Percentiles rank a stretch among this genome's conserved stretches.
phyloP scores from a whole-genome alignment of 176 grass and related monocot genomes.

The Lolium rigidum region DNA sequence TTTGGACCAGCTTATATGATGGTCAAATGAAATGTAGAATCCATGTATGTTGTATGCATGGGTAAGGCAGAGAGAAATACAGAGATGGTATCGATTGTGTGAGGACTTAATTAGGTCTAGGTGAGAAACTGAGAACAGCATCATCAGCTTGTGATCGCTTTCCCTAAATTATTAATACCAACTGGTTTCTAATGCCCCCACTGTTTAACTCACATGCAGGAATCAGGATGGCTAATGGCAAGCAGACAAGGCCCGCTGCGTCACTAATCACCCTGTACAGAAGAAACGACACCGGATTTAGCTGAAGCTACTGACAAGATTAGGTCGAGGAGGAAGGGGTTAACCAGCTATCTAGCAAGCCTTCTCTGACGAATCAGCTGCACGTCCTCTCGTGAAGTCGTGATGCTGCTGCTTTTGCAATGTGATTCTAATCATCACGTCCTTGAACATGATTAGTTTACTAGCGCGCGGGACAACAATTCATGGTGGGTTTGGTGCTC shows the following conservation, averaged over 20 bases:
- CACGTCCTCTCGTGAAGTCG: slow-evolving; percentile 1
- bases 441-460: background rate
- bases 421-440: slow-evolving; percentile 23
- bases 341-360: background rate
- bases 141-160: background rate
- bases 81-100: background rate
- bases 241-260: background rate
- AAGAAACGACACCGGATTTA: slow-evolving; percentile 22
- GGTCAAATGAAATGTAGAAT: background rate
- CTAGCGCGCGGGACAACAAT: background rate
- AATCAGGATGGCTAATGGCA: background rate
- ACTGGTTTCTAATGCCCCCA: background rate
- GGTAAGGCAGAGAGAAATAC: background rate
- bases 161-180: background rate
- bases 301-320: slow-evolving; percentile 28
- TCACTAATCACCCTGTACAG: slow-evolving; percentile 18
- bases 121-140: background rate
- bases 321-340: slow-evolving; percentile 33
- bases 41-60: background rate
- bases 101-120: background rate
- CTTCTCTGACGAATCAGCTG: background rate
- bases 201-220: background rate
- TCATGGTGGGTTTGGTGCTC: slow-evolving; percentile 41
- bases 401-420: slow-evolving; percentile 5
- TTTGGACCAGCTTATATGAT: background rate